A percentile compares a stretch with the other conserved stretches of the same genome.
phyloP scores from a whole-genome alignment of 768 basidiomycete genomes.

The Mrakia frigida region DNA sequence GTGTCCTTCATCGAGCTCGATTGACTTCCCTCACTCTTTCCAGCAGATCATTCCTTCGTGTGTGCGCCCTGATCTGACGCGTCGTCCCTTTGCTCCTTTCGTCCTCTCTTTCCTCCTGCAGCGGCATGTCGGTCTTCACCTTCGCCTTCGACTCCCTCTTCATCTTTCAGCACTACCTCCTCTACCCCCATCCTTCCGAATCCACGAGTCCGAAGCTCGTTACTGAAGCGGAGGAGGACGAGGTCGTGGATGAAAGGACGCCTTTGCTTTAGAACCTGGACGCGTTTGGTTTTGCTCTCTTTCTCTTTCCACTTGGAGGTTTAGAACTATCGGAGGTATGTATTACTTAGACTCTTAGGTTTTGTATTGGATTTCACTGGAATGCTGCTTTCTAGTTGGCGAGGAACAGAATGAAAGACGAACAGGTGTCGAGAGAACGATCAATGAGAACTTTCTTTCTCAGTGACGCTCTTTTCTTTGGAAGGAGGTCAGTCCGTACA shows the following conservation, averaged over 20 bases:
- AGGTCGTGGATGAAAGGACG: conserved; percentile 18
- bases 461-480: no score
- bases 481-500: no score
- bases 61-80: background rate
- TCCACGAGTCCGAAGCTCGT: background rate
- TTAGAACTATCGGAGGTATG: no score
- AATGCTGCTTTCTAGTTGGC: no score
- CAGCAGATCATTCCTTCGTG: background rate
- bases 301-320: background rate
- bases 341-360: no score
- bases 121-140: conserved; percentile 11
- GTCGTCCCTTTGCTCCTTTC: background rate
- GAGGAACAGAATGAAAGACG: no score
- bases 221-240: background rate
- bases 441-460: no score
- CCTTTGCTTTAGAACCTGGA: conserved; percentile 11
- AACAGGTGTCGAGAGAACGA: no score
- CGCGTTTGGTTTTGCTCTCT: background rate
- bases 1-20: conserved; percentile 6
- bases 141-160: conserved; percentile 36
- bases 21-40: background rate
- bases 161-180: conserved; percentile 43
- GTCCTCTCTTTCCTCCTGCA: background rate
- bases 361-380: no score
- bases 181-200: conserved; percentile 33